These are phyloP conservation scores for Fusarium bulbicola DNA, from an alignment of 2,329 filamentous ascomycete species.

Conservation along the genomic window DNA sequence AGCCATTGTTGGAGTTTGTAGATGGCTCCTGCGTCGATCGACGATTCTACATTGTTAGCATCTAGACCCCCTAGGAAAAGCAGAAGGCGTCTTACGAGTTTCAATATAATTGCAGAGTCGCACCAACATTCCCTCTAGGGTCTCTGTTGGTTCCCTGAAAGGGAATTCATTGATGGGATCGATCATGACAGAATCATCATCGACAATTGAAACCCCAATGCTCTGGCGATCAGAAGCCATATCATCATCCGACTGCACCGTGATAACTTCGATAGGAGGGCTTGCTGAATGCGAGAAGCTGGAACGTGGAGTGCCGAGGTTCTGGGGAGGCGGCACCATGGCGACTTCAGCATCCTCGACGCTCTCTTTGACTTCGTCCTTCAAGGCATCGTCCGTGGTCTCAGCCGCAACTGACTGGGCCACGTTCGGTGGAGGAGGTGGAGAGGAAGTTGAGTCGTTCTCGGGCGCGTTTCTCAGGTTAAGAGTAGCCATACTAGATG, in stretches of 20 bases:
- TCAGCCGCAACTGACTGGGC: constrained; percentile 20
- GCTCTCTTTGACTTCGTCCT: constrained; percentile 52
- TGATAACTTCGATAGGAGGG: constrained; percentile 56
- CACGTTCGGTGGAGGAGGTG: constrained; percentile 51
- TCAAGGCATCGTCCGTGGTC: neutral
- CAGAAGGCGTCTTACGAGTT: constrained; percentile 38
- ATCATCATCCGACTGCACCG: constrained; percentile 50
- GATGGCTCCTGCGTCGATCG: constrained; percentile 56
- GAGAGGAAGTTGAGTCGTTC: constrained; percentile 54
- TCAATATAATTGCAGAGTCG: constrained; percentile 51
- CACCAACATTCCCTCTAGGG: constrained; percentile 45
- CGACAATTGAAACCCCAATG: constrained; percentile 39
- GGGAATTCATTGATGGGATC: constrained; percentile 61
- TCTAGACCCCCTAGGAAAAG: neutral
- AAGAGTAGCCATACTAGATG: constrained; percentile 68
- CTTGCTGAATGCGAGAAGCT: constrained; percentile 53
- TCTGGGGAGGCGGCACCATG: constrained; percentile 43
- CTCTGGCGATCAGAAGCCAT: constrained; percentile 48
- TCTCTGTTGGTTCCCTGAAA: constrained; percentile 49
- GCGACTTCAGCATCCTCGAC: constrained; percentile 57
- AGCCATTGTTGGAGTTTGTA: constrained; percentile 61
- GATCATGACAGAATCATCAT: constrained; percentile 30
- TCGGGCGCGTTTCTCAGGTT: constrained; percentile 62
- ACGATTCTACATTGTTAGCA: constrained; percentile 49
- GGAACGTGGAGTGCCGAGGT: constrained; percentile 43